phyloP scores from a whole-genome alignment of 2,329 filamentous ascomycete genomes.

The Cryoendolithus antarcticus region DNA sequence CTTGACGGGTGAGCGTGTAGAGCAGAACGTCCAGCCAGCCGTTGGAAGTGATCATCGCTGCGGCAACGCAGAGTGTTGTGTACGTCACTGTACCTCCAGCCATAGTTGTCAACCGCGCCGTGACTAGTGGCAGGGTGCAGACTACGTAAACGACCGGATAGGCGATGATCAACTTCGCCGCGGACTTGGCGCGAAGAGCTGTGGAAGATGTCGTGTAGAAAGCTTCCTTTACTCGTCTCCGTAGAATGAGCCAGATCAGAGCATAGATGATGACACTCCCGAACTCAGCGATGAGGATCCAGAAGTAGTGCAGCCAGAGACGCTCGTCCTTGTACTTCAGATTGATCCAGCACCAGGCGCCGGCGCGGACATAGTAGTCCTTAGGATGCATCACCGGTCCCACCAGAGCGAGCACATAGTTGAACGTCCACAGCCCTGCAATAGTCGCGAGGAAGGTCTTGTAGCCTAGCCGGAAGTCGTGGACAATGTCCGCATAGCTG shows the following conservation, averaged over 20 bases:
- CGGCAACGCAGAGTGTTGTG: slow-evolving; percentile 36
- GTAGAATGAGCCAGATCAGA: slow-evolving; percentile 28
- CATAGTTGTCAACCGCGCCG: slow-evolving; percentile 50
- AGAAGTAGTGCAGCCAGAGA: slow-evolving; percentile 50
- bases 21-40: slow-evolving; percentile 46
- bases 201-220: slow-evolving; percentile 23
- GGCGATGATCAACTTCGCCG: slow-evolving; percentile 45
- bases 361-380: slow-evolving; percentile 47
- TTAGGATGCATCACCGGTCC: slow-evolving; percentile 29
- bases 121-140: slow-evolving; percentile 53
- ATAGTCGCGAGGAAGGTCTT: slow-evolving; percentile 39
- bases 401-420: slow-evolving; percentile 44
- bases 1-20: slow-evolving; percentile 42
- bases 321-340: slow-evolving; percentile 40
- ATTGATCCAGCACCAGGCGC: slow-evolving; percentile 56
- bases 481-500: slow-evolving; percentile 50
- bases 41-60: slow-evolving; percentile 44
- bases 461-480: slow-evolving; percentile 39
- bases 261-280: slow-evolving; percentile 38
- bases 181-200: slow-evolving; percentile 24
- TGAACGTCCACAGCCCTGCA: slow-evolving; percentile 43
- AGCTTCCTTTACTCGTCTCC: slow-evolving; percentile 24
- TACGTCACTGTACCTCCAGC: slow-evolving; percentile 30
- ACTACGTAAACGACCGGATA: slow-evolving; percentile 57
- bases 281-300: slow-evolving; percentile 45